Evolutionary conservation across 2,329 filamentous ascomycete genomes (phyloP).

Genomic region (Arthrinium puccinioides): DNA sequence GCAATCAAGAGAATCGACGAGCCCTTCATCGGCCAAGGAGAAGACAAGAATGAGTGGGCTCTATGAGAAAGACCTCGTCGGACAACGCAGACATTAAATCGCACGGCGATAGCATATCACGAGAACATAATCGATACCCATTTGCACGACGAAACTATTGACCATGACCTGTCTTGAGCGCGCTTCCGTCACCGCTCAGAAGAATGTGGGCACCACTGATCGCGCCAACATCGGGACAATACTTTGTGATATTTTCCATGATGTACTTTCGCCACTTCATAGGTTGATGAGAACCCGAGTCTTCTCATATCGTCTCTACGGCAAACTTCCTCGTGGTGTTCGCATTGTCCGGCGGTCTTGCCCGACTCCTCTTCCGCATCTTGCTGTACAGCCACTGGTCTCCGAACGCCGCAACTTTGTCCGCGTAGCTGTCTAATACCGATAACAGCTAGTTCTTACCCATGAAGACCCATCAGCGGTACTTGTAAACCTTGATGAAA

Average conservation of each 20-base stretch:
- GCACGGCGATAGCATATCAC: no score
- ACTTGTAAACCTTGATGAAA: slow-evolving; percentile 10
- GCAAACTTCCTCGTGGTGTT: slow-evolving; percentile 18
- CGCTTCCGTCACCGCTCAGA: no score
- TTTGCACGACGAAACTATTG: no score
- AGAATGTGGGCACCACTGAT: slow-evolving; percentile 9
- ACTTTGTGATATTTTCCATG: slow-evolving; percentile 17
- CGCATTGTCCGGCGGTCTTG: slow-evolving; percentile 9
- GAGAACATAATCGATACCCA: no score
- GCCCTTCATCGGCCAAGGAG: slow-evolving; percentile 71
- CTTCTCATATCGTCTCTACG: slow-evolving; percentile 22
- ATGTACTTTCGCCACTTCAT: slow-evolving; percentile 13
- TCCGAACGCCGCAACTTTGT: slow-evolving; percentile 16
- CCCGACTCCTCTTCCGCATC: neutral
- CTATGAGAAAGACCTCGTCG: slow-evolving; percentile 30
- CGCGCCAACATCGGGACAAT: slow-evolving; percentile 22
- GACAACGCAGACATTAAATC: no score
- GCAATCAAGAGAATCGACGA: slow-evolving; percentile 93
- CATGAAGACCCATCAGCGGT: no score
- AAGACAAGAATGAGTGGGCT: slow-evolving; percentile 77
- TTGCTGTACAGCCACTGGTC: slow-evolving; percentile 23
- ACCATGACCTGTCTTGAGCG: no score
- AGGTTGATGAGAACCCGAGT: slow-evolving; percentile 21
- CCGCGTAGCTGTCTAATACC: no score
- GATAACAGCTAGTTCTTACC: no score